Conservation (phyloP, 208 protist genomes). For the Trypanosoma brucei region DNA sequence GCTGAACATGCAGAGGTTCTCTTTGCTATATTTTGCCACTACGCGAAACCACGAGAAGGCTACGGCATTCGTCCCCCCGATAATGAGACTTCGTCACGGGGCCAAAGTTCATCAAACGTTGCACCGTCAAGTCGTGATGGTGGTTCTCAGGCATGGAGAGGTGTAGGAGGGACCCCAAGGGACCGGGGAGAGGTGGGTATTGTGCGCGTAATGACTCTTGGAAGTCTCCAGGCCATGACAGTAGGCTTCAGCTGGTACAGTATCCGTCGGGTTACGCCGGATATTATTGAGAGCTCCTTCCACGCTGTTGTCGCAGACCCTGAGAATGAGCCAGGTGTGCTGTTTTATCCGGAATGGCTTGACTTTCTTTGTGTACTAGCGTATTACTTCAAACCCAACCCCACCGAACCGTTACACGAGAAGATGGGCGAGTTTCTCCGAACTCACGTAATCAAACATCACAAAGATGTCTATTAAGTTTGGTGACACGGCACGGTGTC, state of each 20-base stretch:
- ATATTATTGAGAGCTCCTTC: constrained; percentile 38
- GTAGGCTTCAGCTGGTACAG: constrained; percentile 47
- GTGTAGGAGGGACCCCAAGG: neutral
- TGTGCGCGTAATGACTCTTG: constrained; percentile 47
- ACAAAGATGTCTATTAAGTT: constrained; percentile 8
- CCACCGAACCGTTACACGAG: constrained; percentile 39
- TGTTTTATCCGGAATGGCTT: constrained; percentile 73
- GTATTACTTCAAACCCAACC: constrained; percentile 38
- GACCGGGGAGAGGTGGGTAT: constrained; percentile 48
- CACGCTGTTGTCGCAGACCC: constrained; percentile 32
- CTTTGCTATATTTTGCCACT: constrained; percentile 38
- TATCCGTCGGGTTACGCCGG: constrained; percentile 20
- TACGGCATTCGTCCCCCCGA: constrained; percentile 29
- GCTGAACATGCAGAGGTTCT: constrained; percentile 37
- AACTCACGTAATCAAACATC: constrained; percentile 31
- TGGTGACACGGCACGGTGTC: neutral
- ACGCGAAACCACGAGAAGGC: constrained; percentile 48
- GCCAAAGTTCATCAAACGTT: too few relatives aligned
- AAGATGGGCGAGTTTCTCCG: constrained; percentile 55
- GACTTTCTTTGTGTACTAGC: constrained; percentile 59
- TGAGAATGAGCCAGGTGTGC: constrained; percentile 33
- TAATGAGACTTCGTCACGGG: neutral
- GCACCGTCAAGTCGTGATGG: too few relatives aligned
- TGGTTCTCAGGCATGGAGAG: too few relatives aligned
- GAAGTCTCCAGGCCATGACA: constrained; percentile 34